A percentile compares a stretch with the other conserved stretches of the same genome.
These are phyloP conservation scores for Neofusicoccum sp. DNA, from an alignment of 2,329 filamentous ascomycete genomes.

Conservation along the genomic window DNA sequence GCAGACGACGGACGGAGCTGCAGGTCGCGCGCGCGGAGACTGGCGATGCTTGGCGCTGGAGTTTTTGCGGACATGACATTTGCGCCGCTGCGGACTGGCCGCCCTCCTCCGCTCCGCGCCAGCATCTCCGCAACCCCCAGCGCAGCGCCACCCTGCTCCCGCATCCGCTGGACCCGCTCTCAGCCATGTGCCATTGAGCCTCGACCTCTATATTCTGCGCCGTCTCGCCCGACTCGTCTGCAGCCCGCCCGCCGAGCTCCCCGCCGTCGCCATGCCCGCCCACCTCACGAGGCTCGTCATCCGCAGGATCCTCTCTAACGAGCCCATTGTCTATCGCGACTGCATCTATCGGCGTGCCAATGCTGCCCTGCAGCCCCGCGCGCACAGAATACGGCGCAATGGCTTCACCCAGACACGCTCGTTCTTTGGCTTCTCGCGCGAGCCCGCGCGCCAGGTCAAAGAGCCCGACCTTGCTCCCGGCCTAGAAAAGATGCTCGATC, in stretches of 20 bases:
- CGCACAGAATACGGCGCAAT: conserved; percentile 32
- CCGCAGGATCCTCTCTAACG: conserved; percentile 58
- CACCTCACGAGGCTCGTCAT: conserved; percentile 64
- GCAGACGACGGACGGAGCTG: not conserved
- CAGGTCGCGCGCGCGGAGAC: not conserved
- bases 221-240: not conserved
- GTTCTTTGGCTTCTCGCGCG: conserved; percentile 66
- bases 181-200: conserved; percentile 10
- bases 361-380: conserved; percentile 27
- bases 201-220: not conserved
- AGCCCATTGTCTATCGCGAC: conserved; percentile 50
- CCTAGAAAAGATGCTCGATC: conserved; percentile 70
- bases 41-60: conserved; percentile 15
- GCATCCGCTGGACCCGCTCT: not conserved
- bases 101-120: not conserved
- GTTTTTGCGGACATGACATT: conserved; percentile 10
- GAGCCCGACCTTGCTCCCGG: conserved; percentile 69
- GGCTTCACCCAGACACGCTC: conserved; percentile 50
- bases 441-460: conserved; percentile 60
- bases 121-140: not conserved
- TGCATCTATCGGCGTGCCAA: conserved; percentile 41
- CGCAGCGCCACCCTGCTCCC: not conserved
- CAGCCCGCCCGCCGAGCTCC: not conserved
- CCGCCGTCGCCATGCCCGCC: conserved; percentile 54
- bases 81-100: not conserved